Conservation (phyloP, 73 alveolate species). For the Paramecium tetraurelia region DNA sequence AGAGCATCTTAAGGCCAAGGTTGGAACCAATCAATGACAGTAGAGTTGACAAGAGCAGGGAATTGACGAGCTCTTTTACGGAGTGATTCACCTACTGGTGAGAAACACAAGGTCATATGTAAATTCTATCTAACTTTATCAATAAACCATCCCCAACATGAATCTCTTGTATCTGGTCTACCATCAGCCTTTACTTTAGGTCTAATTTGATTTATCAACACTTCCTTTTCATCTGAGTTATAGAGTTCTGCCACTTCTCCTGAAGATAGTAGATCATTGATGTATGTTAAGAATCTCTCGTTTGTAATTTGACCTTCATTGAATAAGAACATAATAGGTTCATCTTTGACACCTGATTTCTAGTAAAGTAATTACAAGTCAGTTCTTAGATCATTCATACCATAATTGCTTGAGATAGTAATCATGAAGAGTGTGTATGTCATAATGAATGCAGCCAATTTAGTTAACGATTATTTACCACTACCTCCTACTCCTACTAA, state of each 20-base stretch:
- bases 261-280: slow-evolving; percentile 98
- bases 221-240: slow-evolving; percentile 99
- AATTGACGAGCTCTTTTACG: slow-evolving; percentile 97
- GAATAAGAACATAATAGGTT: slow-evolving; percentile 98
- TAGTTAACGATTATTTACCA: slow-evolving; percentile 98
- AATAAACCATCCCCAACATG: slow-evolving; percentile 98
- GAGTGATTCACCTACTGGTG: slow-evolving; percentile 99
- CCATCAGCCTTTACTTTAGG: slow-evolving; percentile 97
- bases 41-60: slow-evolving; percentile 99
- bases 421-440: slow-evolving; percentile 68
- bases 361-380: slow-evolving; percentile 97
- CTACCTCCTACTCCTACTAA: slow-evolving; percentile 99
- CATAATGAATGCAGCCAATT: slow-evolving; percentile 87
- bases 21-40: slow-evolving; percentile 99
- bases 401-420: slow-evolving; percentile 93
- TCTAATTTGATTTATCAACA: slow-evolving; percentile 84
- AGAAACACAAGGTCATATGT: slow-evolving; percentile 99
- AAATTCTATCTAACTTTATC: slow-evolving; percentile 98
- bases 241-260: slow-evolving; percentile 99
- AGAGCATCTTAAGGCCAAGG: slow-evolving; percentile 99
- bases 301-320: slow-evolving; percentile 99
- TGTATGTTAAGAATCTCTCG: slow-evolving; percentile 98
- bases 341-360: slow-evolving; percentile 96
- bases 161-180: slow-evolving; percentile 93
- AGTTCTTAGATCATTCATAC: slow-evolving; percentile 95